Evolutionary conservation across 2,329 filamentous ascomycete genomes (phyloP), one percentile per base, ranked within the genome.

Genomic region (Trichoderma sp.): DNA sequence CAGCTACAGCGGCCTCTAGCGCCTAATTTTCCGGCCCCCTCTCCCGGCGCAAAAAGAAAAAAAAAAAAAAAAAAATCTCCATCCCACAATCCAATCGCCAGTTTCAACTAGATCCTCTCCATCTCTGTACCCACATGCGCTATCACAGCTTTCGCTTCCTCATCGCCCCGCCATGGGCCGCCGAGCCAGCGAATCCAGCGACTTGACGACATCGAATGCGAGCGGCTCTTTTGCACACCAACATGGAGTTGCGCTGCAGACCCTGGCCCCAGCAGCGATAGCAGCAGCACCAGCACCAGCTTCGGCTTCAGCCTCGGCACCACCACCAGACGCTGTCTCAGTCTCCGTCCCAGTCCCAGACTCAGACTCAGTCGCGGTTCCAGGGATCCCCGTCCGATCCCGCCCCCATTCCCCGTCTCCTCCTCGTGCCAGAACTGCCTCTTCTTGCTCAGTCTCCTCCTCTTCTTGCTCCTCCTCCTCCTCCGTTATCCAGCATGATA

Each of bases 211-310:
- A 59, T 68, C 70, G 64, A 64, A 60, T 61, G 68, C 71, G 69
- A 67, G 72, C 70, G 74, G 73, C 69, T 77, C 75, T 67, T 77
- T 74, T 70, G 72, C 73, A 69, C 68, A 72, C 71, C 75, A 71
- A 67, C 75, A 74, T 68, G 75, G 74, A 71, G 76, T 78, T 63
- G 73, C 75, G 68, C 77, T 79, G 66, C 75, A 76, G 70, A 76
- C 75, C 73, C 76, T 79, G 72, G 73, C 73, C 70, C 71, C 74
- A 68, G 58, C 54, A 24, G 54, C 21, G 34, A 18, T n/a, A 56
- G 18, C 52, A 30, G 51, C 52, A 34, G 18, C 52, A 30, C 34
- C 52, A 26, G 26, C 26, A 34, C 21, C 4, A 51, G 21, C 54
- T 34, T 14, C 37, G 21, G 24, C 63, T 18, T 6, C 61, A 7